Evolutionary conservation across 805 yeast genomes (phyloP).

Genomic region (Wickerhamiella hasegawae): DNA sequence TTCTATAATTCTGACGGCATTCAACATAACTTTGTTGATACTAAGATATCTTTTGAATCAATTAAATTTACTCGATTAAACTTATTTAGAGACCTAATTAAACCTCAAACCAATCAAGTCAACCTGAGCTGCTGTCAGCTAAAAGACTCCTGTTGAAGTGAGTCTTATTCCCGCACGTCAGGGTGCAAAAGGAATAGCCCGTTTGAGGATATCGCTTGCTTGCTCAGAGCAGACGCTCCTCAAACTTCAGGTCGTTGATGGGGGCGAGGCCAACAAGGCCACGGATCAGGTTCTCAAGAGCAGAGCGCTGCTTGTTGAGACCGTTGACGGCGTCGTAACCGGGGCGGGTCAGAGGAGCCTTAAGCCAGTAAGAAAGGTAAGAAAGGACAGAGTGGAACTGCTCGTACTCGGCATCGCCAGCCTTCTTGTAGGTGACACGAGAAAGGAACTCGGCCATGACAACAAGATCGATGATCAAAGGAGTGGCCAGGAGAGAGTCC

Average conservation of each 20-base stretch:
- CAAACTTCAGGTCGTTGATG: constrained; percentile 81
- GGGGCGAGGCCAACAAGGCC: constrained; percentile 82
- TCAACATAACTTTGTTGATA: no score
- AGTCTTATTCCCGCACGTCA: not conserved
- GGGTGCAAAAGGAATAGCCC: not conserved
- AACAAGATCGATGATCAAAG: constrained; percentile 80
- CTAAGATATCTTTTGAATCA: no score
- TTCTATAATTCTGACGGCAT: no score
- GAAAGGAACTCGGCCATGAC: constrained; percentile 82
- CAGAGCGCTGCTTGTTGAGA: constrained; percentile 84
- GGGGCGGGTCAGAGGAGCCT: constrained; percentile 87
- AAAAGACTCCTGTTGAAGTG: constrained; percentile 1
- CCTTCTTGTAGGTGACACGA: constrained; percentile 63
- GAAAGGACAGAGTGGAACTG: constrained; percentile 72
- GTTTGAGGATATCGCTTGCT: not conserved
- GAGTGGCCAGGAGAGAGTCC: constrained; percentile 88
- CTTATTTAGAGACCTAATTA: not conserved
- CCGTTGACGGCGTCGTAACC: constrained; percentile 87
- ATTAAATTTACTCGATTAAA: no score
- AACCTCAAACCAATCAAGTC: not conserved
- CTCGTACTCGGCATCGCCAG: constrained; percentile 35
- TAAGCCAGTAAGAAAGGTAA: constrained; percentile 85
- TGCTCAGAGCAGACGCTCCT: constrained; percentile 49
- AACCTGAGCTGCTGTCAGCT: constrained; percentile 1
- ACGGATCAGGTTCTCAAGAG: constrained; percentile 79